A percentile compares a stretch with the other conserved stretches of the same genome.
These are phyloP conservation scores for Citrus cavaleriei DNA, from an alignment of 345 rosid species.

Conservation along the genomic window DNA sequence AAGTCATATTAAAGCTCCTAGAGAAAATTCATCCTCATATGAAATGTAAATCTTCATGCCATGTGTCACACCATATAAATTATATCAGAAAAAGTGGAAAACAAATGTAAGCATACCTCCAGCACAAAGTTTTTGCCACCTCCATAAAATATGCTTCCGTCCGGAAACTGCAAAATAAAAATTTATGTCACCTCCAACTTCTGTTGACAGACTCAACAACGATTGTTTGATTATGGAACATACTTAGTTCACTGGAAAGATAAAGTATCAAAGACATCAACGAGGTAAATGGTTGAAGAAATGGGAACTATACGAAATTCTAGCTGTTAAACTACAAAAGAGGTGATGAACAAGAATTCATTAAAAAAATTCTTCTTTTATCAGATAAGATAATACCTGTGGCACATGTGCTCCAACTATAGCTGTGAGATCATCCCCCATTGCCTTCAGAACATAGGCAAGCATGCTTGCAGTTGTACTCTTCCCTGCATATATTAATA, in stretches of 20 bases:
- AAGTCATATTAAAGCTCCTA: background rate
- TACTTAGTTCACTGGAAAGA: background rate
- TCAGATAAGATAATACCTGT: constrained; percentile 16
- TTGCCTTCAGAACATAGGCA: constrained; percentile 33
- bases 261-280: background rate
- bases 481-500: constrained; percentile 22
- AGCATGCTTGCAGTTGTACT: constrained; percentile 35
- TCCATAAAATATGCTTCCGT: constrained; percentile 24
- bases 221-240: too few species aligned
- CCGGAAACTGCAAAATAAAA: constrained; percentile 25
- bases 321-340: background rate
- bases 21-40: background rate
- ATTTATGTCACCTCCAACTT: background rate
- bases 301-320: too few species aligned
- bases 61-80: background rate
- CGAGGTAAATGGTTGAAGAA: background rate
- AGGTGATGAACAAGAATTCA: background rate
- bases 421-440: constrained; percentile 34
- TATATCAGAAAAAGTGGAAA: background rate
- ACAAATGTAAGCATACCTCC: constrained; percentile 18
- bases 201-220: background rate
- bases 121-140: constrained; percentile 28
- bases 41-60: background rate
- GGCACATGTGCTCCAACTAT: constrained; percentile 33
- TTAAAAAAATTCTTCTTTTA: background rate